Percentiles rank a stretch among this genome's conserved stretches.
phyloP scores from a whole-genome alignment of 2,329 filamentous ascomycete genomes.

The Bipolaris gigantea region DNA sequence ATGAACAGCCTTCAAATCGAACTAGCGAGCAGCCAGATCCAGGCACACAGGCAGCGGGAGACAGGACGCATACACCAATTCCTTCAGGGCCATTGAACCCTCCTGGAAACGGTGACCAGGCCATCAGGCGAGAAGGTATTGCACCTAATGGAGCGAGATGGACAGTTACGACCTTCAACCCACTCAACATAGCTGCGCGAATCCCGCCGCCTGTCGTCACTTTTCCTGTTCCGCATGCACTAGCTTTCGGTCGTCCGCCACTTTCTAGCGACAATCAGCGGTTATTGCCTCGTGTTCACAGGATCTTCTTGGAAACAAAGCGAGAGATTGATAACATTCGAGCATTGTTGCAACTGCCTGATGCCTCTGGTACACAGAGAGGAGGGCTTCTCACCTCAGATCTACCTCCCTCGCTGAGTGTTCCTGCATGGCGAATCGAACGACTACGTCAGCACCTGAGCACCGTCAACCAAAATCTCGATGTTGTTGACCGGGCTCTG shows the following conservation, averaged over 20 bases:
- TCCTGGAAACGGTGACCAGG: conserved; percentile 41
- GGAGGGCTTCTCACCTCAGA: not conserved
- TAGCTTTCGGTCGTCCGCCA: conserved; percentile 23
- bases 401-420: not conserved
- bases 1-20: conserved; percentile 5
- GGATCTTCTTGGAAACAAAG: conserved; percentile 30
- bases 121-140: conserved; percentile 54
- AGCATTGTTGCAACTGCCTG: conserved; percentile 21
- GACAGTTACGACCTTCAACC: conserved; percentile 55
- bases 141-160: conserved; percentile 57
- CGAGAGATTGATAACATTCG: conserved; percentile 40
- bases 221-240: conserved; percentile 26
- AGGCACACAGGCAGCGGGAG: conserved; percentile 11
- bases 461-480: conserved; percentile 28
- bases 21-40: conserved; percentile 6
- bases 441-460: conserved; percentile 32
- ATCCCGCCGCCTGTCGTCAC: conserved; percentile 21
- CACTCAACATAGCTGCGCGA: conserved; percentile 36
- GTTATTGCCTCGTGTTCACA: conserved; percentile 26
- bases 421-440: conserved; percentile 36
- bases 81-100: conserved; percentile 12
- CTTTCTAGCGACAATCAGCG: conserved; percentile 22
- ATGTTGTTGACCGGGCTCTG: conserved; percentile 33
- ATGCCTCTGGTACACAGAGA: conserved; percentile 1
- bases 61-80: conserved; percentile 10